Evolutionary conservation across 129 eudicot genomes (phyloP).

Genomic region (Flaveria bidentis): DNA sequence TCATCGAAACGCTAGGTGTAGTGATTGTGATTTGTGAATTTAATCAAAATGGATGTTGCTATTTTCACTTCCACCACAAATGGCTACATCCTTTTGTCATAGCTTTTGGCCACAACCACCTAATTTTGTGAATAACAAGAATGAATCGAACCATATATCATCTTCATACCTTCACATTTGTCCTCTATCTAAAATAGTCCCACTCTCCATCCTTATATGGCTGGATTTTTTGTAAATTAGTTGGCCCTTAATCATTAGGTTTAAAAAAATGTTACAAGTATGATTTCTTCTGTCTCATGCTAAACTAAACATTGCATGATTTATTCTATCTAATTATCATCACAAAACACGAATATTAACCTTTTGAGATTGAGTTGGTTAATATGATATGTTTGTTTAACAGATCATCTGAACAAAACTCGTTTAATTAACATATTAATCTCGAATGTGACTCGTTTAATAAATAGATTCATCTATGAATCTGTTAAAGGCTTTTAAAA

Average conservation of each 20-base stretch:
- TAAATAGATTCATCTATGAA: too few species aligned
- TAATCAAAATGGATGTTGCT: not conserved
- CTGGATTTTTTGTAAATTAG: not conserved
- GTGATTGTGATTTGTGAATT: not conserved
- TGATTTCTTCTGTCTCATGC: too few species aligned
- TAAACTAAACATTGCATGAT: too few species aligned
- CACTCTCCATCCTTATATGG: not conserved
- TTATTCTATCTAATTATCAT: too few species aligned
- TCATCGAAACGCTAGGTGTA: not conserved
- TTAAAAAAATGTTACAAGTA: too few species aligned
- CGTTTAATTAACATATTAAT: too few species aligned
- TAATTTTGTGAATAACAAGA: slow-evolving; percentile 16
- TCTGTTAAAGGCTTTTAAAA: too few species aligned
- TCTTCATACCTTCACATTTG: slow-evolving; percentile 1
- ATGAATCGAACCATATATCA: not conserved
- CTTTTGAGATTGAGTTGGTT: too few species aligned
- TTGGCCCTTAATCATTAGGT: not conserved
- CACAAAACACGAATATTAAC: too few species aligned
- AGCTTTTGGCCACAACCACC: slow-evolving; percentile 11
- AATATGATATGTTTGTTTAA: too few species aligned
- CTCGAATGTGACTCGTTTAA: too few species aligned
- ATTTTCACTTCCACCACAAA: slow-evolving; percentile 3
- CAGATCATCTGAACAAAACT: too few species aligned
- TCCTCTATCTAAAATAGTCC: not conserved
- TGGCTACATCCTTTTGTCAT: slow-evolving; percentile 1